Conservation (phyloP, 495 filamentous ascomycete genomes). For the Xylaria intraflava region DNA sequence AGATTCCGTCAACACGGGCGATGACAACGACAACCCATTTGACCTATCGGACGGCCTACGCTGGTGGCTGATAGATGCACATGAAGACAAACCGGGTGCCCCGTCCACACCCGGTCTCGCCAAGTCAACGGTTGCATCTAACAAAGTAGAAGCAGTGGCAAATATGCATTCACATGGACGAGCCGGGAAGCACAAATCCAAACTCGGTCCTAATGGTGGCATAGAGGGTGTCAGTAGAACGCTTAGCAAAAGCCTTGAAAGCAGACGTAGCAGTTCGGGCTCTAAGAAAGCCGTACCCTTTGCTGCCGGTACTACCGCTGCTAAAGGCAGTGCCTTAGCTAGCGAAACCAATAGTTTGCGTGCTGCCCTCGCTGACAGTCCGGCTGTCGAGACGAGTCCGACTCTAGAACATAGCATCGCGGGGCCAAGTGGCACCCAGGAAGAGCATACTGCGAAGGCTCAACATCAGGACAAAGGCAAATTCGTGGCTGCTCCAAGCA, state of each 20-base stretch:
- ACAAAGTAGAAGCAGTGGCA: slow-evolving; percentile 71
- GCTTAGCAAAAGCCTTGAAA: slow-evolving; percentile 80
- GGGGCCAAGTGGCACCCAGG: slow-evolving; percentile 13
- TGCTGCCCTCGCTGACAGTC: slow-evolving; percentile 32
- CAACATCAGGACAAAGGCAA: slow-evolving; percentile 15
- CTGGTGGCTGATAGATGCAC: slow-evolving; percentile 92
- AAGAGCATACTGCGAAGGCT: slow-evolving; percentile 9
- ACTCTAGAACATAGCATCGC: slow-evolving; percentile 17
- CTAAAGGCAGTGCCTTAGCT: slow-evolving; percentile 36
- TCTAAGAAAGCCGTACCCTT: slow-evolving; percentile 61
- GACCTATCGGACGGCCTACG: slow-evolving; percentile 90
- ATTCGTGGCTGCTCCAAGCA: background rate
- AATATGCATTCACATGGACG: slow-evolving; percentile 49
- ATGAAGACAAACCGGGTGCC: slow-evolving; percentile 91
- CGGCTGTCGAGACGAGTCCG: slow-evolving; percentile 29
- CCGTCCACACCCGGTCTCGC: slow-evolving; percentile 82
- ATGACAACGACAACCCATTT: slow-evolving; percentile 94
- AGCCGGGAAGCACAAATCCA: slow-evolving; percentile 42
- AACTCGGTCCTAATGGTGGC: slow-evolving; percentile 35
- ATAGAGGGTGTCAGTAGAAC: slow-evolving; percentile 70
- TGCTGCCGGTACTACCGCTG: slow-evolving; percentile 31
- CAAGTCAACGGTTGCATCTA: slow-evolving; percentile 85
- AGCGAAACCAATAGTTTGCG: slow-evolving; percentile 47
- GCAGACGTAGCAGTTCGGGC: slow-evolving; percentile 75
- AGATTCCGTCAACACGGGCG: slow-evolving; percentile 44